Percentiles rank a stretch among this genome's conserved stretches.
These are phyloP conservation scores for Podospora pseudopauciseta DNA, from an alignment of 495 filamentous ascomycete genomes.

Conservation along the genomic window DNA sequence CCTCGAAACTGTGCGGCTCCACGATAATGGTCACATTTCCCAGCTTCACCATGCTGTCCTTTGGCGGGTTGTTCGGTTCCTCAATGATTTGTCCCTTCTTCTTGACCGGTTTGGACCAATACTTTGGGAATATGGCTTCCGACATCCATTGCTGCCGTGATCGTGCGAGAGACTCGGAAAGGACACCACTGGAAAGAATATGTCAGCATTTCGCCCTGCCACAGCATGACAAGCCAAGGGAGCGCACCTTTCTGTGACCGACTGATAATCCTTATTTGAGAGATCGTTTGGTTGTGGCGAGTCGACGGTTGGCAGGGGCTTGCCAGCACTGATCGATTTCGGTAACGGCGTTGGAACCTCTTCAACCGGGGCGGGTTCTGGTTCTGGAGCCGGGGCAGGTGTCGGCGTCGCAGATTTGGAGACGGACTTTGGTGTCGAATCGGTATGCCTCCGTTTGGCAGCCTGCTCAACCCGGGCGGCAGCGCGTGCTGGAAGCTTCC, in stretches of 20 bases:
- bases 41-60: conserved; percentile 81
- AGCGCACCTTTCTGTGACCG: conserved; percentile 73
- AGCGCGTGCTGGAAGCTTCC: conserved; percentile 54
- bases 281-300: conserved; percentile 64
- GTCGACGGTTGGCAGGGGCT: conserved; percentile 70
- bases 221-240: background rate
- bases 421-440: conserved; percentile 34
- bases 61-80: conserved; percentile 71
- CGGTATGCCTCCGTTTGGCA: conserved; percentile 46
- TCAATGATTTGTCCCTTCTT: conserved; percentile 67
- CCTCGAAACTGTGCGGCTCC: conserved; percentile 88
- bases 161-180: conserved; percentile 74
- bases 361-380: conserved; percentile 28
- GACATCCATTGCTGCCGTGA: conserved; percentile 87
- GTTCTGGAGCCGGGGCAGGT: conserved; percentile 27
- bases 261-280: conserved; percentile 68
- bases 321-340: conserved; percentile 51
- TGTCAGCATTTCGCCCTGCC: conserved; percentile 9
- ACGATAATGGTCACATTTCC: conserved; percentile 77
- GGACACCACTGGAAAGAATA: conserved; percentile 62
- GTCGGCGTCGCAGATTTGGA: conserved; percentile 39
- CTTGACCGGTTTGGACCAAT: conserved; percentile 88
- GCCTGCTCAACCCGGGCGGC: conserved; percentile 49
- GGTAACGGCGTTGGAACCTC: conserved; percentile 56
- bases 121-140: conserved; percentile 86